These are phyloP conservation scores for Plasmodium knowlesi DNA, from an alignment of 169 alveolate genomes.

Conservation along the genomic window DNA sequence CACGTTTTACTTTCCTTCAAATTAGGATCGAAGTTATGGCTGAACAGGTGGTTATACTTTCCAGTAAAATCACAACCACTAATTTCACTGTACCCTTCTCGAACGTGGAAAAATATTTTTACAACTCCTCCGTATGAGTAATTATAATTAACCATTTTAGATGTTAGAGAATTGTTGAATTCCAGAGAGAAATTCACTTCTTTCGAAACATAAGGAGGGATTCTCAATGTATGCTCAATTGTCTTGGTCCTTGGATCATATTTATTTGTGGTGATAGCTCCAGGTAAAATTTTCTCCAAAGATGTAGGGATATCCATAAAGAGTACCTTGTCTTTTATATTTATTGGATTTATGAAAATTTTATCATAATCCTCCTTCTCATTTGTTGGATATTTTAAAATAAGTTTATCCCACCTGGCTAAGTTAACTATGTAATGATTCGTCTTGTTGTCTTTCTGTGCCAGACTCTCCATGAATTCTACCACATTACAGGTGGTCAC, in stretches of 20 bases:
- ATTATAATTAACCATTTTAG: not conserved
- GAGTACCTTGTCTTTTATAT: slow-evolving; percentile 50
- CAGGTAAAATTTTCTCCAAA: slow-evolving; percentile 47
- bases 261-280: slow-evolving; percentile 9
- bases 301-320: slow-evolving; percentile 20
- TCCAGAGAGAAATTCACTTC: slow-evolving; percentile 14
- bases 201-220: slow-evolving; percentile 52
- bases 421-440: not conserved
- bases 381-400: slow-evolving; percentile 49
- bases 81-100: slow-evolving; percentile 34
- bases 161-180: slow-evolving; percentile 16
- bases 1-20: slow-evolving; percentile 8
- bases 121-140: slow-evolving; percentile 4
- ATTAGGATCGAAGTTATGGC: not conserved
- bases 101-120: not conserved
- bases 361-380: slow-evolving; percentile 17
- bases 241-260: slow-evolving; percentile 26
- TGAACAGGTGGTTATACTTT: slow-evolving; percentile 18
- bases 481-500: slow-evolving; percentile 14
- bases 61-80: slow-evolving; percentile 73
- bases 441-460: not conserved
- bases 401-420: slow-evolving; percentile 35
- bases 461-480: not conserved
- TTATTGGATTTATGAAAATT: slow-evolving; percentile 9
- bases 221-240: slow-evolving; percentile 23